Percentiles rank a stretch among this genome's conserved stretches.
These are phyloP conservation scores for Leishmania mexicana DNA, from an alignment of 208 protist genomes.

Conservation along the genomic window DNA sequence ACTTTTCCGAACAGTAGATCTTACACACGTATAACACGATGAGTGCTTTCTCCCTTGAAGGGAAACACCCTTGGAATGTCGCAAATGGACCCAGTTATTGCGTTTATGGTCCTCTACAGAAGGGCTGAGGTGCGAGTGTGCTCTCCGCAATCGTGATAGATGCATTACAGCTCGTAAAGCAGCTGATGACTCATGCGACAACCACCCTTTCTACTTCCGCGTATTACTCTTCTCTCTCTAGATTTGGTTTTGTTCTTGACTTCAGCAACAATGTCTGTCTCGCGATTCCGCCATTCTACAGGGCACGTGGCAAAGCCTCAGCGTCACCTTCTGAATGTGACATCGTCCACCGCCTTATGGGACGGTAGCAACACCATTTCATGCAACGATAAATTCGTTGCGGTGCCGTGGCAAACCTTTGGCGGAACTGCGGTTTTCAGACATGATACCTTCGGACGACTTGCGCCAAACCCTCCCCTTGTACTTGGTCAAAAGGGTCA, in stretches of 20 bases:
- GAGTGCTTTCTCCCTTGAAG: background rate
- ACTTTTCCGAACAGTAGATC: slow-evolving; percentile 1
- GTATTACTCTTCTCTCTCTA: background rate
- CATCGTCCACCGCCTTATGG: slow-evolving; percentile 54
- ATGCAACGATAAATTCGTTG: slow-evolving; percentile 69
- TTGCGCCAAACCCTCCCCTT: slow-evolving; percentile 45
- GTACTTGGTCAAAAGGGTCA: slow-evolving; percentile 64
- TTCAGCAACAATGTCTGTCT: slow-evolving; percentile 49
- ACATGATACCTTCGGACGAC: slow-evolving; percentile 42
- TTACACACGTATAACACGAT: background rate
- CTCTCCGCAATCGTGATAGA: background rate
- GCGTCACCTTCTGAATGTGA: slow-evolving; percentile 35
- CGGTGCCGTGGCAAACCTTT: slow-evolving; percentile 53
- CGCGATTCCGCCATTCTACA: slow-evolving; percentile 68
- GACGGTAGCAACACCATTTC: slow-evolving; percentile 73
- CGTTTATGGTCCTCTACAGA: background rate
- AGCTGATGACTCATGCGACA: background rate
- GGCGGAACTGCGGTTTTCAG: slow-evolving; percentile 57
- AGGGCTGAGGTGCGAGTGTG: background rate
- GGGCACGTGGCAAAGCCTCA: slow-evolving; percentile 41
- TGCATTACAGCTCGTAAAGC: background rate
- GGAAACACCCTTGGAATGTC: background rate
- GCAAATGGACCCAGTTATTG: background rate
- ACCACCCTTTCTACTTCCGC: background rate
- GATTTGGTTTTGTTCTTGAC: background rate